phyloP scores from a whole-genome alignment of 106 monocot species.

The Vanilla planifolia region DNA sequence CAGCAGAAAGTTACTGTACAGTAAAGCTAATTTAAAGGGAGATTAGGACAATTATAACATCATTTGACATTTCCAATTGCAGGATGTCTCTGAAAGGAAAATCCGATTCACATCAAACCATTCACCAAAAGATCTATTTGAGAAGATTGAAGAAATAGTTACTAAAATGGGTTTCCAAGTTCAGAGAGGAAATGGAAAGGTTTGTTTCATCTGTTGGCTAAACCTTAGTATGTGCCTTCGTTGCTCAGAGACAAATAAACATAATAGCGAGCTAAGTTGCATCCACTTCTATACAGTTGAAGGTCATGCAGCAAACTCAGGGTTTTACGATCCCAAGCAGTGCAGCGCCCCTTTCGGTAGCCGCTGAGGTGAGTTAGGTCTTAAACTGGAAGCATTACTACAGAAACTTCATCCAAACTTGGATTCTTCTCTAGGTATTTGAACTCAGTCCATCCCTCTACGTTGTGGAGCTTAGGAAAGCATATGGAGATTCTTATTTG shows the following conservation, averaged over 20 bases:
- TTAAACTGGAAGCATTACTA: no score
- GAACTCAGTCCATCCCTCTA: conserved; percentile 74
- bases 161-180: conserved; percentile 72
- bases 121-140: conserved; percentile 54
- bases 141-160: conserved; percentile 65
- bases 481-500: conserved; percentile 54
- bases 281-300: conserved; percentile 35
- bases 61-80: conserved; percentile 9
- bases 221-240: neutral
- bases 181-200: conserved; percentile 53
- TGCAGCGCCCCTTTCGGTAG: conserved; percentile 39
- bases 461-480: conserved; percentile 73
- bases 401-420: neutral
- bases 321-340: conserved; percentile 31
- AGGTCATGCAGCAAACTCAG: conserved; percentile 48
- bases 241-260: neutral
- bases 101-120: conserved; percentile 78
- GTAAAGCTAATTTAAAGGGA: no score
- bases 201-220: conserved; percentile 13
- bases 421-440: conserved; percentile 40
- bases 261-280: neutral
- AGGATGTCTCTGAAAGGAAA: conserved; percentile 82
- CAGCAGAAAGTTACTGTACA: no score
- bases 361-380: conserved; percentile 50
- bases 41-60: no score